Percentiles rank a stretch among this genome's conserved stretches.
Conservation (phyloP, 305 asterid species). For the Rubia peregrina region DNA sequence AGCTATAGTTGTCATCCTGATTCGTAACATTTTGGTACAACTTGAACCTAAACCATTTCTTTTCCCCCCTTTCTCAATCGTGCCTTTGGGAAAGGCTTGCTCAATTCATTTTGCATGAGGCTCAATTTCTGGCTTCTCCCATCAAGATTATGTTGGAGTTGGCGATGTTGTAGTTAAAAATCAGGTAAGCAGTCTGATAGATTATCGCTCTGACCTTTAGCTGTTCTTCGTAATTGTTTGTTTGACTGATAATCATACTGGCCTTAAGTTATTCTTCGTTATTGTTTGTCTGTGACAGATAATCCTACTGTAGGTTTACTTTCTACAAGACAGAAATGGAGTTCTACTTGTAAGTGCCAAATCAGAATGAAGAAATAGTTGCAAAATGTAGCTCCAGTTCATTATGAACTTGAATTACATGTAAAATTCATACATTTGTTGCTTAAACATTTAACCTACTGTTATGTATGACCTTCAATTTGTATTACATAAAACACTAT, state of each 20-base stretch:
- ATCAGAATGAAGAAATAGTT: too few relatives aligned
- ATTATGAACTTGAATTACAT: too few relatives aligned
- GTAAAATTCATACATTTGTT: too few relatives aligned
- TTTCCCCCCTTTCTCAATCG: not conserved
- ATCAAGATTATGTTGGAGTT: conserved; percentile 79
- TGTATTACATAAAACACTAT: too few relatives aligned
- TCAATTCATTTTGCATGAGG: conserved; percentile 80
- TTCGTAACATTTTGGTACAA: not conserved
- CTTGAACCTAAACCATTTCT: conserved; percentile 3
- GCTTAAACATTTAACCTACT: too few relatives aligned
- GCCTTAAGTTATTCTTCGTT: not conserved
- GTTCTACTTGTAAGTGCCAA: too few relatives aligned
- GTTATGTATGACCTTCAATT: too few relatives aligned
- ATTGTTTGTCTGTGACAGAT: not conserved
- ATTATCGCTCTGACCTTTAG: not conserved
- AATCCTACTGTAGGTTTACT: too few relatives aligned
- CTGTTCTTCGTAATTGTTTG: not conserved
- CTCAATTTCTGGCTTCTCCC: conserved; percentile 68
- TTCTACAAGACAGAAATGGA: too few relatives aligned
- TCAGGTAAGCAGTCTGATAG: conserved; percentile 42
- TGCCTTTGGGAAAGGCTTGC: conserved; percentile 53
- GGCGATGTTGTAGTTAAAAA: conserved; percentile 73
- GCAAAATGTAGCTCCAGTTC: too few relatives aligned
- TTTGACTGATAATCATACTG: too few relatives aligned
- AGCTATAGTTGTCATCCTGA: not conserved